phyloP scores from a whole-genome alignment of 495 filamentous ascomycete species.

The Xylaria cubensis region DNA sequence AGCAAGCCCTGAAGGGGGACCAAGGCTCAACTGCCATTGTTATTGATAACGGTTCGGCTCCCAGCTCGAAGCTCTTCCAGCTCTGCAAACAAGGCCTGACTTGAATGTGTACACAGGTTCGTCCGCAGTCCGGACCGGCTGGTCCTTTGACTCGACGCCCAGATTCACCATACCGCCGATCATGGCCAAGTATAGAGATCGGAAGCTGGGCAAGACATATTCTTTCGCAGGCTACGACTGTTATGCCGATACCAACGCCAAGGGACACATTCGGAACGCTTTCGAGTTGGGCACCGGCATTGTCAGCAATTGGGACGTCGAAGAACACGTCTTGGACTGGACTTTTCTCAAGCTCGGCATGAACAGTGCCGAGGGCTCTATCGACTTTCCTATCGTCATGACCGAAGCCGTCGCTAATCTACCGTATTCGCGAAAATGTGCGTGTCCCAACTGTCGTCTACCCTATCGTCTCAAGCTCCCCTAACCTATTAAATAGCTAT shows the following conservation, averaged over 20 bases:
- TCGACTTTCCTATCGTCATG: slow-evolving; percentile 91
- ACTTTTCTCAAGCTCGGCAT: slow-evolving; percentile 91
- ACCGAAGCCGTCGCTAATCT: slow-evolving; percentile 94
- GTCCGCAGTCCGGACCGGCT: slow-evolving; percentile 86
- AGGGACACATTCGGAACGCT: slow-evolving; percentile 85
- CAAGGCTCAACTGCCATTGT: slow-evolving; percentile 74
- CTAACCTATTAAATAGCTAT: slow-evolving; percentile 66
- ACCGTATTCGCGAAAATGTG: slow-evolving; percentile 84
- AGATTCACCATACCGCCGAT: slow-evolving; percentile 83
- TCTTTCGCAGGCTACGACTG: slow-evolving; percentile 91
- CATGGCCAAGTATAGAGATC: slow-evolving; percentile 91
- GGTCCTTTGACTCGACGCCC: slow-evolving; percentile 86
- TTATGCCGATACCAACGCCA: slow-evolving; percentile 89
- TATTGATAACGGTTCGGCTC: slow-evolving; percentile 87
- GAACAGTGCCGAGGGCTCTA: slow-evolving; percentile 71
- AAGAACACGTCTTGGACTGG: slow-evolving; percentile 92
- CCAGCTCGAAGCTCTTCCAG: not conserved
- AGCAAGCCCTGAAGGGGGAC: slow-evolving; percentile 60
- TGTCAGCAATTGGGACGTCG: slow-evolving; percentile 95
- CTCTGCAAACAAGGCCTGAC: slow-evolving; percentile 27
- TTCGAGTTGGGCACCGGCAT: slow-evolving; percentile 92
- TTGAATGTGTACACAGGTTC: slow-evolving; percentile 65
- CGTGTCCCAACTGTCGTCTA: slow-evolving; percentile 36
- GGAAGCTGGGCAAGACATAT: slow-evolving; percentile 86
- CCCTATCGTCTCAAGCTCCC: not conserved